Percentiles rank a stretch among this genome's conserved stretches.
phyloP scores from a whole-genome alignment of 1,284 basidiomycete species.

The Chondrostereum purpureum region DNA sequence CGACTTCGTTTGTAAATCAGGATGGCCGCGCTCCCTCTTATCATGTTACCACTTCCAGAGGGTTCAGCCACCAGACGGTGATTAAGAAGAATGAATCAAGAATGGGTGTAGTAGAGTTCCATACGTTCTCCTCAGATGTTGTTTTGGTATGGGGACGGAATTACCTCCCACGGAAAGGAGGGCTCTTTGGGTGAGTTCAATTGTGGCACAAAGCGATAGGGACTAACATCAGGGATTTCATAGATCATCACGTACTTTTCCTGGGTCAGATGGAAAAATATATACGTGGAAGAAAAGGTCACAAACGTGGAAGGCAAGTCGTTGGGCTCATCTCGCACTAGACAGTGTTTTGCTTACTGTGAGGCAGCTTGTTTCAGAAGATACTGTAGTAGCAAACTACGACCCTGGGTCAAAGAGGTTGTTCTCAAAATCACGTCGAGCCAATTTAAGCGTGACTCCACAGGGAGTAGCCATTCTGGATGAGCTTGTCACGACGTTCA shows the following conservation, averaged over 20 bases:
- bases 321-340: not conserved
- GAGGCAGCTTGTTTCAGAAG: slow-evolving; percentile 5
- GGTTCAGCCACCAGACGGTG: too few relatives aligned
- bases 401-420: slow-evolving; percentile 15
- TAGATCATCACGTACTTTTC: slow-evolving; percentile 11
- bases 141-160: too few relatives aligned
- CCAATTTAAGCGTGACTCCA: slow-evolving; percentile 21
- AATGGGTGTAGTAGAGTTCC: too few relatives aligned
- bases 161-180: too few relatives aligned
- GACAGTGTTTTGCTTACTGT: not conserved
- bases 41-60: too few relatives aligned
- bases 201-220: too few relatives aligned
- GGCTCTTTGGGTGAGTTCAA: too few relatives aligned
- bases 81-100: too few relatives aligned
- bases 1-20: too few relatives aligned
- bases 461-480: slow-evolving; percentile 25
- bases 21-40: too few relatives aligned
- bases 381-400: slow-evolving; percentile 23
- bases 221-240: too few relatives aligned
- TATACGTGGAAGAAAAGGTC: slow-evolving; percentile 13
- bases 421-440: slow-evolving; percentile 14
- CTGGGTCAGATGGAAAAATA: slow-evolving; percentile 11
- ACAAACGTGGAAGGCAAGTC: slow-evolving; percentile 3
- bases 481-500: slow-evolving; percentile 28
- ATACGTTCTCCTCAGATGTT: too few relatives aligned